Conservation (phyloP, 2,329 filamentous ascomycete species). For the Aspergillus fructus region DNA sequence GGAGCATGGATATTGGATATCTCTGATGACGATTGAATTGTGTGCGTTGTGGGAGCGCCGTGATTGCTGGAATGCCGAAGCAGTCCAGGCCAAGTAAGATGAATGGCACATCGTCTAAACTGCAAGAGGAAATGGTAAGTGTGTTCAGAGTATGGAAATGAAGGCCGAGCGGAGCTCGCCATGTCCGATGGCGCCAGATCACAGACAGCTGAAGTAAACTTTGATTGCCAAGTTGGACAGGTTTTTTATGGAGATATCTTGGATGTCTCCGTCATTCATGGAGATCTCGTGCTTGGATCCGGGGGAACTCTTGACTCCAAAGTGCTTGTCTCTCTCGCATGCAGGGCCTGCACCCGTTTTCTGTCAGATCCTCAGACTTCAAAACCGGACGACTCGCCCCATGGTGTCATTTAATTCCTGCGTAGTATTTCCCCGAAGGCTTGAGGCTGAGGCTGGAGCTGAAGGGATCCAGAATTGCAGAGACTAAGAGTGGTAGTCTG, state of each 20-base stretch:
- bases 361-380: too few species aligned
- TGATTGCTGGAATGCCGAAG: not conserved
- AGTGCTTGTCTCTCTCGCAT: too few species aligned
- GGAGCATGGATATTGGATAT: not conserved
- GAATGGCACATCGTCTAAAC: conserved; percentile 6
- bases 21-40: not conserved
- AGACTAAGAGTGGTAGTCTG: not conserved
- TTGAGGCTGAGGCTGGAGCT: conserved; percentile 20
- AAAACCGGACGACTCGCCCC: not conserved
- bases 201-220: not conserved
- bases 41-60: not conserved
- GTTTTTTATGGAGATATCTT: too few species aligned
- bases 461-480: conserved; percentile 13
- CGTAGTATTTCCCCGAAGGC: not conserved
- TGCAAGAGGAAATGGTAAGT: conserved; percentile 4
- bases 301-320: too few species aligned
- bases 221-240: too few species aligned
- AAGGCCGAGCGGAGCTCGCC: not conserved
- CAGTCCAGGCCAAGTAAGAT: not conserved
- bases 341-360: too few species aligned
- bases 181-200: not conserved
- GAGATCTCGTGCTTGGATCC: too few species aligned
- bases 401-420: conserved; percentile 16
- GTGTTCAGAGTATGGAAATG: not conserved
- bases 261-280: too few species aligned